Conservation (phyloP, 1,284 basidiomycete genomes). For the Pseudozyma tsukubaensis region DNA sequence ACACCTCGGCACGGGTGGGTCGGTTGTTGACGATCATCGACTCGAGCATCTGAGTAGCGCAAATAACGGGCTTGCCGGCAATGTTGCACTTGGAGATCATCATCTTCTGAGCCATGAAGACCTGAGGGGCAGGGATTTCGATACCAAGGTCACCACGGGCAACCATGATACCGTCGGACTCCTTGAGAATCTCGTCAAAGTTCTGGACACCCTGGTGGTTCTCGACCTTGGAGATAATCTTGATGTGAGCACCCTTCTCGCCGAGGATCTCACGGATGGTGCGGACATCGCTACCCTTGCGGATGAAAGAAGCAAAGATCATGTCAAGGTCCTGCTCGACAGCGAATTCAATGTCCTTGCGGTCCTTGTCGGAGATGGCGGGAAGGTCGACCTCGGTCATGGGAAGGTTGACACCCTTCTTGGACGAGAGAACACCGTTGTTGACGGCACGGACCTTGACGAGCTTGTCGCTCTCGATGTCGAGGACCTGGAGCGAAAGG, state of each 20-base stretch:
- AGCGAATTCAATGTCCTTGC: constrained; percentile 88
- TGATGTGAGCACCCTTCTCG: constrained; percentile 67
- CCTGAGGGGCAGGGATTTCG: constrained; percentile 74
- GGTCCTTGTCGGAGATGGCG: constrained; percentile 94
- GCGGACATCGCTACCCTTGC: constrained; percentile 62
- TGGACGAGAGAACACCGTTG: constrained; percentile 90
- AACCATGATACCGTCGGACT: constrained; percentile 69
- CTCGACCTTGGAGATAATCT: constrained; percentile 69
- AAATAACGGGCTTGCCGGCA: constrained; percentile 85
- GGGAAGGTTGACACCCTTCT: constrained; percentile 99
- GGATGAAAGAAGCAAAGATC: constrained; percentile 71
- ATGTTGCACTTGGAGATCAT: constrained; percentile 69
- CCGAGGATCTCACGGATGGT: constrained; percentile 67
- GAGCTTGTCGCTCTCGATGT: constrained; percentile 72
- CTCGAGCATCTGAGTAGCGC: constrained; percentile 99
- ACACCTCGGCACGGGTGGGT: constrained; percentile 68
- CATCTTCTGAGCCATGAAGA: constrained; percentile 69
- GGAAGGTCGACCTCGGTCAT: constrained; percentile 98
- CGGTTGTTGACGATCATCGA: constrained; percentile 72
- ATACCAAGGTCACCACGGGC: constrained; percentile 69
- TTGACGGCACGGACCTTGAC: constrained; percentile 85
- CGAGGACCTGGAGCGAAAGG: constrained; percentile 89
- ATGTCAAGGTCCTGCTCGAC: constrained; percentile 98
- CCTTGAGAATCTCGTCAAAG: constrained; percentile 69
- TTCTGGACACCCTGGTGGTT: constrained; percentile 69